Conservation (phyloP, 2,329 filamentous ascomycete species). For the Hypomyces rosellus region DNA sequence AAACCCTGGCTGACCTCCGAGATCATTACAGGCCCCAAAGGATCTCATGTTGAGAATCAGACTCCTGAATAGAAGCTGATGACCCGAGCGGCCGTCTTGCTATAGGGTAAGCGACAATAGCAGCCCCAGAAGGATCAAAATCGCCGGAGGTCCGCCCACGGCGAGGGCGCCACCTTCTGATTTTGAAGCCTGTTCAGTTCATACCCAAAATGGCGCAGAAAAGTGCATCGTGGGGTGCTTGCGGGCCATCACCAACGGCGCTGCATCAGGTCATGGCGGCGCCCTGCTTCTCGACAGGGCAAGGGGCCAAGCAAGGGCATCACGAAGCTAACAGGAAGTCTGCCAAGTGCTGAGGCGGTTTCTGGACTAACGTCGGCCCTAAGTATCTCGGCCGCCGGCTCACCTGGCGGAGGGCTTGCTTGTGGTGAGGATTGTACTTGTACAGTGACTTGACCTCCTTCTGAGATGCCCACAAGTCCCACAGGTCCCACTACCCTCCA, state of each 20-base stretch:
- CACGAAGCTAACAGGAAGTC: background rate
- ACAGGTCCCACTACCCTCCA: background rate
- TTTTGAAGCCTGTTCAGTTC: too few species aligned
- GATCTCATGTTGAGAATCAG: too few species aligned
- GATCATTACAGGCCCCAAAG: too few species aligned
- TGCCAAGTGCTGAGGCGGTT: slow-evolving; percentile 6
- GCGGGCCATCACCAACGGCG: slow-evolving; percentile 9
- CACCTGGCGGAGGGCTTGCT: background rate
- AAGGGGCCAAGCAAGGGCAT: background rate
- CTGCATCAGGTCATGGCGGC: background rate
- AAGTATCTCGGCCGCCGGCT: slow-evolving; percentile 26
- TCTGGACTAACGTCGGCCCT: slow-evolving; percentile 22
- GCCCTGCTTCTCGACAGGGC: slow-evolving; percentile 4
- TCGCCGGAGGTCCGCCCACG: too few species aligned
- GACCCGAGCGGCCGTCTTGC: too few species aligned
- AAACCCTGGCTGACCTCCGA: too few species aligned
- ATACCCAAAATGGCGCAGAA: background rate
- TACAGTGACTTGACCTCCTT: too few species aligned
- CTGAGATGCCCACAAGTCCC: too few species aligned
- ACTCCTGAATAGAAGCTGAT: too few species aligned
- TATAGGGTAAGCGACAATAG: too few species aligned
- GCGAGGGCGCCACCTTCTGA: too few species aligned
- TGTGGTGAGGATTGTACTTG: background rate
- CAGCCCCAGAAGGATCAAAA: too few species aligned
- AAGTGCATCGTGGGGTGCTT: slow-evolving; percentile 3